Evolutionary conservation across 345 rosid species (phyloP).

Genomic region (Salix caprea): DNA sequence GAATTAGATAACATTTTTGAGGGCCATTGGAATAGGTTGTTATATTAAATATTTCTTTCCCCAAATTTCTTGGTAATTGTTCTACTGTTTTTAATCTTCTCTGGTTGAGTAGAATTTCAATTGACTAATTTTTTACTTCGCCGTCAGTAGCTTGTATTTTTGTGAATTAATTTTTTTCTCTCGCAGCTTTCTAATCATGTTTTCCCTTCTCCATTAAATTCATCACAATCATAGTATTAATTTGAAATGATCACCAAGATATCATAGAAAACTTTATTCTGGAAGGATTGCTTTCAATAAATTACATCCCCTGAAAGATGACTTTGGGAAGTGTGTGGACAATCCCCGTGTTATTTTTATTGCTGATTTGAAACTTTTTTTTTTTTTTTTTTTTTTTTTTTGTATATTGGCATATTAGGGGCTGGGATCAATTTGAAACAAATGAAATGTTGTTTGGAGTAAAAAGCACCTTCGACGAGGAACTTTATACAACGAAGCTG

Average conservation of each 20-base stretch:
- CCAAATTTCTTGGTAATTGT: constrained; percentile 18
- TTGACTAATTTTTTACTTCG: background rate
- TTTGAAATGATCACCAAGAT: background rate
- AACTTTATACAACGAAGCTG: constrained; percentile 83
- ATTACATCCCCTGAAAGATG: background rate
- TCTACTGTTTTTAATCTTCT: background rate
- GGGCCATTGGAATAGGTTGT: constrained; percentile 58
- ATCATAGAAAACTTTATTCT: background rate
- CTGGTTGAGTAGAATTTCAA: constrained; percentile 10
- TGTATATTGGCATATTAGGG: constrained; percentile 32
- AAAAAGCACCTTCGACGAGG: constrained; percentile 80
- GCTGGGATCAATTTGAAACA: constrained; percentile 85
- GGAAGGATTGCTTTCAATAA: background rate
- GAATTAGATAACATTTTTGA: constrained; percentile 74
- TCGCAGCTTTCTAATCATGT: background rate
- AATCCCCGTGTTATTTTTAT: background rate
- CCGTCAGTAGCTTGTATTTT: background rate
- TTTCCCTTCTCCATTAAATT: background rate
- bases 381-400: background rate
- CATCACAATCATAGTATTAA: background rate
- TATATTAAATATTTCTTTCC: constrained; percentile 9
- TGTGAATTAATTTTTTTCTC: background rate
- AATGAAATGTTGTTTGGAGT: constrained; percentile 80
- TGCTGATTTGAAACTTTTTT: background rate
- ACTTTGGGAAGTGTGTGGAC: background rate